phyloP scores from a whole-genome alignment of 768 basidiomycete species.

The Boletus eberwhitei region DNA sequence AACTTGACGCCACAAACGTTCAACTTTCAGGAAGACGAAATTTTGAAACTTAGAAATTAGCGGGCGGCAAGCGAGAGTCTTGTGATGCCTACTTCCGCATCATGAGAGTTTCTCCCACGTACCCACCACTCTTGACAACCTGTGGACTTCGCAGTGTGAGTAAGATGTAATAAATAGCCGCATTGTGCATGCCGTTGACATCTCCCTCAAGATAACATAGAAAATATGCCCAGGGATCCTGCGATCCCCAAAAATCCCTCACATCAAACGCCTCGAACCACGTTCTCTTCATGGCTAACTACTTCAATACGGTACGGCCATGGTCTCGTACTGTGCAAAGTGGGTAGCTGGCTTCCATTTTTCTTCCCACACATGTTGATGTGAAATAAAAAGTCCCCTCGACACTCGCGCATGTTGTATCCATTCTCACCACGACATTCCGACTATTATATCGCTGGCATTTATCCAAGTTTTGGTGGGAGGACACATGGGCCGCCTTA shows the following conservation, averaged over 20 bases:
- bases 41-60: not conserved
- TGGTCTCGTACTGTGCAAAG: constrained; percentile 14
- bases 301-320: not conserved
- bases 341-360: not conserved
- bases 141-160: not conserved
- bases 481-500: constrained; percentile 25
- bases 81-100: not conserved
- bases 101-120: not conserved
- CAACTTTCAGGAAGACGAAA: not conserved
- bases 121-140: not conserved
- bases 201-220: not conserved
- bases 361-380: not conserved
- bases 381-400: constrained; percentile 10
- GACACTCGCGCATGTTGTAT: constrained; percentile 14
- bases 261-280: not conserved
- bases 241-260: not conserved
- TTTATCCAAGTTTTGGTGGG: constrained; percentile 24
- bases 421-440: constrained; percentile 18
- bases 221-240: not conserved
- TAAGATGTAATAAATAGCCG: not conserved
- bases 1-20: not conserved
- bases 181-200: not conserved
- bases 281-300: not conserved
- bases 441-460: constrained; percentile 23
- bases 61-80: not conserved